A percentile compares a stretch with the other conserved stretches of the same genome.
Conservation (phyloP, 805 yeast genomes). For the Suhomyces sp. region DNA sequence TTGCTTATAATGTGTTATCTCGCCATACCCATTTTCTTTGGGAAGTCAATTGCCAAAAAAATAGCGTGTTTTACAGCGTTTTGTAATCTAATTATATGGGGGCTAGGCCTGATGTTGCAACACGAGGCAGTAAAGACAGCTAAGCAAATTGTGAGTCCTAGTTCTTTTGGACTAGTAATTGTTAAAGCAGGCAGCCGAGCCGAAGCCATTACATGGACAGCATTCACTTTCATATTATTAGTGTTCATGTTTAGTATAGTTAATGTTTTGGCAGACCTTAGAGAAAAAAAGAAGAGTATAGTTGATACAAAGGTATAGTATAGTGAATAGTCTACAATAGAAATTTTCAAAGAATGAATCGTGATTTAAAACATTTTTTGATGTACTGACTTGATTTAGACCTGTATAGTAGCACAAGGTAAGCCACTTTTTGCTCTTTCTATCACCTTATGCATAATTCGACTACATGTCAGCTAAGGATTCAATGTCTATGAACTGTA, state of each 20-base stretch:
- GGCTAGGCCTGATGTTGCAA: constrained; percentile 62
- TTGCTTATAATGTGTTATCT: constrained; percentile 43
- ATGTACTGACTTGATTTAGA: no score
- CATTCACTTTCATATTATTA: constrained; percentile 47
- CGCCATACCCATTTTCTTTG: constrained; percentile 51
- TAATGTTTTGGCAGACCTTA: background rate
- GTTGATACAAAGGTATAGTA: background rate
- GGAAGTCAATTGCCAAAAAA: constrained; percentile 24
- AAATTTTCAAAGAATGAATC: background rate
- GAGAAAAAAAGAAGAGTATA: background rate
- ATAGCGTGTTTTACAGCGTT: constrained; percentile 27
- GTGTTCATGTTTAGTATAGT: constrained; percentile 15
- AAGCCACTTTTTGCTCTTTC: no score
- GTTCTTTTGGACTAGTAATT: constrained; percentile 49
- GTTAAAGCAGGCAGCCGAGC: constrained; percentile 51
- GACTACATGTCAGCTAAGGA: no score
- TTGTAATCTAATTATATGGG: constrained; percentile 48
- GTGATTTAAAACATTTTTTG: no score
- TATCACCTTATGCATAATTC: no score
- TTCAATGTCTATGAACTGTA: no score
- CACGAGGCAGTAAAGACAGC: constrained; percentile 54
- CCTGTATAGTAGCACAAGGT: no score
- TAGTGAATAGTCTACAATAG: background rate
- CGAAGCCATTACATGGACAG: constrained; percentile 58
- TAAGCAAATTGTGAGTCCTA: constrained; percentile 39